Percentiles rank a stretch among this genome's conserved stretches.
Conservation (phyloP, 78 protist species). For the Dictyostelium firmibasis region DNA sequence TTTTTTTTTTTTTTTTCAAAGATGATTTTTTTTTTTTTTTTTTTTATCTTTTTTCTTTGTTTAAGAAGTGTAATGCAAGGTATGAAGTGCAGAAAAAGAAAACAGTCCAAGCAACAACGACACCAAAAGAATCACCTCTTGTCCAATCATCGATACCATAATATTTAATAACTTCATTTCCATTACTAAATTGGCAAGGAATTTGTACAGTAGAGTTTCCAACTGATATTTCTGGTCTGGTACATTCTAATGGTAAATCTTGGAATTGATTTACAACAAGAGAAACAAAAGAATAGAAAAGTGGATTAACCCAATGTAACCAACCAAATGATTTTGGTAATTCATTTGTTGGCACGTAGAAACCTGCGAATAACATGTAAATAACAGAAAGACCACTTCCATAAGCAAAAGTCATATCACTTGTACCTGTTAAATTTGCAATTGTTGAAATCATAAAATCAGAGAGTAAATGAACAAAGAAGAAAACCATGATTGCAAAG, state of each 20-base stretch:
- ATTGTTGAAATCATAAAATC: constrained; percentile 23
- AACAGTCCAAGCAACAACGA: constrained; percentile 37
- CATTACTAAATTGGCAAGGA: constrained; percentile 42
- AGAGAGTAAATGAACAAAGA: constrained; percentile 27
- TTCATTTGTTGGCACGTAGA: constrained; percentile 40
- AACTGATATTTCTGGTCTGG: neutral
- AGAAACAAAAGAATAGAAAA: constrained; percentile 21
- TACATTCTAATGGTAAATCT: constrained; percentile 18
- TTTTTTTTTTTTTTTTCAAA: too few relatives aligned
- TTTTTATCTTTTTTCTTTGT: constrained; percentile 64
- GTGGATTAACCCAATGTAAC: constrained; percentile 49
- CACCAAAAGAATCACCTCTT: constrained; percentile 24
- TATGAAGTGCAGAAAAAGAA: constrained; percentile 9
- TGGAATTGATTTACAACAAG: constrained; percentile 26
- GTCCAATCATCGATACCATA: constrained; percentile 54
- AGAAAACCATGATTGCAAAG: constrained; percentile 8
- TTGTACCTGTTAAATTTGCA: constrained; percentile 26
- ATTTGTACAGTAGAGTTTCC: neutral
- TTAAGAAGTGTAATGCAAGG: constrained; percentile 1
- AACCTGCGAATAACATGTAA: constrained; percentile 59
- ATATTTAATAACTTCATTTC: constrained; percentile 16
- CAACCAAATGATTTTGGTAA: constrained; percentile 58
- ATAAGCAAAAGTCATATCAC: constrained; percentile 38
- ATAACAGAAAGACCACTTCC: constrained; percentile 24
- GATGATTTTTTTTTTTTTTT: neutral